Conservation (phyloP, 106 monocot genomes). For the Dendrobium nobile region DNA sequence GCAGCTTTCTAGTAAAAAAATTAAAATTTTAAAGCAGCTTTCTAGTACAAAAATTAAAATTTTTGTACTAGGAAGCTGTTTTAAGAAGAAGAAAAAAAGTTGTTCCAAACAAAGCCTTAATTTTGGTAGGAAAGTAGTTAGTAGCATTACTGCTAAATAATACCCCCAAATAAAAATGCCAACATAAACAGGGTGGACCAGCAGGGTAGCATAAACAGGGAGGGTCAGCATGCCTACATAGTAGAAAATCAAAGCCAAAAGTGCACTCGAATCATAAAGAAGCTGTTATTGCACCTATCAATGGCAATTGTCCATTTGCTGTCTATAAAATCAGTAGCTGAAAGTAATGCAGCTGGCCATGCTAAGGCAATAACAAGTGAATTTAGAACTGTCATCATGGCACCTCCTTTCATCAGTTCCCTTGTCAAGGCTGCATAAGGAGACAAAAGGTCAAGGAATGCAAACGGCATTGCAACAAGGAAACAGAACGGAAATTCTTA, state of each 20-base stretch:
- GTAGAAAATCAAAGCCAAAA: not conserved
- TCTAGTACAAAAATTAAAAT: no score
- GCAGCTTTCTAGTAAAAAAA: no score
- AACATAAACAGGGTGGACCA: not conserved
- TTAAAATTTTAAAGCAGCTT: no score
- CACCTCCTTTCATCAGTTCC: conserved; percentile 86
- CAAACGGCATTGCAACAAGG: not conserved
- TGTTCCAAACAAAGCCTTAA: no score
- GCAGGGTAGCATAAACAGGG: no score
- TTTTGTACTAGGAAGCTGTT: no score
- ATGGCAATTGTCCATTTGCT: conserved; percentile 96
- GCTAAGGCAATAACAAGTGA: conserved; percentile 75
- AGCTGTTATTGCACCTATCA: conserved; percentile 54
- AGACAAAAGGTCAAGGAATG: conserved; percentile 8
- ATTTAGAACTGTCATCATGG: conserved; percentile 91
- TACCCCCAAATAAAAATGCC: not conserved
- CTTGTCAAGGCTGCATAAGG: conserved; percentile 50
- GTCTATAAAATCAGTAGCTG: conserved; percentile 88
- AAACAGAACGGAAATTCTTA: not conserved
- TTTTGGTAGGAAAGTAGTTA: no score
- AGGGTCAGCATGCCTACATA: not conserved
- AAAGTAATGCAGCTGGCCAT: conserved; percentile 82
- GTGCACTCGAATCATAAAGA: not conserved
- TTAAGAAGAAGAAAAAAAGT: no score
- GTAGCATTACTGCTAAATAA: no score